Base-by-base conservation (phyloP, 2,329 filamentous ascomycete genomes). In the Nemania bipapillata region DNA sequence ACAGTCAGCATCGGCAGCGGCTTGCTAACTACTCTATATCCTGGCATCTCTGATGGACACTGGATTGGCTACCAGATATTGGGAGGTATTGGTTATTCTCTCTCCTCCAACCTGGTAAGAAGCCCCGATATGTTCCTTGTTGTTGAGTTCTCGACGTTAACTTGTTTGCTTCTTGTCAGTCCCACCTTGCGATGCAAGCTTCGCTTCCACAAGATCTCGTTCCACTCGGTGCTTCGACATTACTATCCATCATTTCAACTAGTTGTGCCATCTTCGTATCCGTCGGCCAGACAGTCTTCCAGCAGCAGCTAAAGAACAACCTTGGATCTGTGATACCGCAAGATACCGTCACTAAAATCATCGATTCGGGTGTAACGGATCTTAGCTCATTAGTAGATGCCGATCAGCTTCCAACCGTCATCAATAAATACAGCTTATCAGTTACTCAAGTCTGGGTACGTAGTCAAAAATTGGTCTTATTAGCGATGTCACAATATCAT, bases 1-100 rank as follows among this genome's bases (percentile, higher is more conserved):
- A 40, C 63, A 4, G 70, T 71, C 0, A 50, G 56, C 26, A 6
- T 74, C 4, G 70, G 72, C 1, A 69, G 68, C 3, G 69, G 72
- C 0, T 26, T 74, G 0, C 47, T 74, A 9, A 70, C 17, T 4
- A 74, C 40, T 35, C 72, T 74, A 7, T 65, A 73, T 24, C 72
- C 70, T 1, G 30, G 22, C 3, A 70, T 73, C 7, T 69, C 65
- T 2, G 17, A 9, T 0, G 52, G 50, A 0, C 66, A 69, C 24
- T 73, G 57, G 68, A 68, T 74, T 17, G 70, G 72, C 0, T 74
- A 70, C 45, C 73, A 74, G 22, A 74, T 74, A 2, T 66, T 74
- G 7, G 72, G 70, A 11, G 72, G 70, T 2, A 24, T 74, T 26
- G 72, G 70, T 0, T 74, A 71, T 28, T 69, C 72, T 0, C 40